These are phyloP conservation scores for Monilinia fructicola DNA, from an alignment of 2,329 filamentous ascomycete species.

Conservation along the genomic window DNA sequence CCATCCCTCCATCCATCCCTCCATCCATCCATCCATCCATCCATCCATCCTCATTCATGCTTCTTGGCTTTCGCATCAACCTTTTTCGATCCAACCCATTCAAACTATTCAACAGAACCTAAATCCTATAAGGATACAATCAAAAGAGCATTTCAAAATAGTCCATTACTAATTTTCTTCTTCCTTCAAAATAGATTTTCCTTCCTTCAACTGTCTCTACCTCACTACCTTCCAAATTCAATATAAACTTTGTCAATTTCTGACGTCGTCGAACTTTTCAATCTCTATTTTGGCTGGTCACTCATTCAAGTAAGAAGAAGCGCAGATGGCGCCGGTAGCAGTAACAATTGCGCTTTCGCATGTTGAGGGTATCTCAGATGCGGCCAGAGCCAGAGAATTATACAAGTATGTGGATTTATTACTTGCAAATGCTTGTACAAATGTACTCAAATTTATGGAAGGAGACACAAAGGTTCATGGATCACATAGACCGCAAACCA, in stretches of 20 bases:
- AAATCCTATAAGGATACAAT: too few species aligned
- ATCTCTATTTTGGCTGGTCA: not conserved
- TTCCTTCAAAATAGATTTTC: not conserved
- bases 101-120: not conserved
- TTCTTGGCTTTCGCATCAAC: not conserved
- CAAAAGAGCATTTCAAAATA: not conserved
- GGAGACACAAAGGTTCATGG: not conserved
- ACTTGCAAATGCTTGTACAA: not conserved
- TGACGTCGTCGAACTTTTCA: not conserved
- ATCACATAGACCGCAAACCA: not conserved
- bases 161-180: not conserved
- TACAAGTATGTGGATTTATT: slow-evolving; percentile 38
- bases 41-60: too few species aligned
- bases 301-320: not conserved
- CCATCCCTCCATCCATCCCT: too few species aligned
- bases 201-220: not conserved
- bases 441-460: not conserved
- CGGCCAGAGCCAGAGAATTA: slow-evolving; percentile 39
- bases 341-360: slow-evolving; percentile 35
- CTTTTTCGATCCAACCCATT: not conserved
- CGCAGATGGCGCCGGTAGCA: slow-evolving; percentile 35
- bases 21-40: too few species aligned
- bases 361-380: slow-evolving; percentile 37
- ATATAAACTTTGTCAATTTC: not conserved
- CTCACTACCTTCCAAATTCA: too few species aligned